phyloP scores from a whole-genome alignment of 345 rosid genomes.

The Geranium rotundifolium region DNA sequence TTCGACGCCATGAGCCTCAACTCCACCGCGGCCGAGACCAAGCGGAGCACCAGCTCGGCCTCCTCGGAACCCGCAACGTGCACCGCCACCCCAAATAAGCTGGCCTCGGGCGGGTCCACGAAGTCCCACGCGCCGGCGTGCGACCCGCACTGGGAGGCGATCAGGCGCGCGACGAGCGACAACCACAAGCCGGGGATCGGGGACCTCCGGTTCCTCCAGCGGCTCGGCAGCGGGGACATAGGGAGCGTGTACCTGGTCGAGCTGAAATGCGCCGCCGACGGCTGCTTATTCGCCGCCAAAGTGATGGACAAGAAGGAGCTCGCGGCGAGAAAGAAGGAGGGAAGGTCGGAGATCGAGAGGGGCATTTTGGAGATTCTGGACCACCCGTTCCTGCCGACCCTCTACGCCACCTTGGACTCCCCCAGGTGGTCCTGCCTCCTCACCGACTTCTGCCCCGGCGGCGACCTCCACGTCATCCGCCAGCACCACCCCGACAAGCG shows the following conservation, averaged over 20 bases:
- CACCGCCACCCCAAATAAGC: conserved; percentile 14
- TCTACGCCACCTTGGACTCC: conserved; percentile 60
- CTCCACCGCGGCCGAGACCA: conserved; percentile 20
- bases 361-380: conserved; percentile 59
- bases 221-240: conserved; percentile 85
- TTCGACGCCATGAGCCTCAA: conserved; percentile 29
- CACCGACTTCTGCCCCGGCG: conserved; percentile 81
- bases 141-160: conserved; percentile 47
- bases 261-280: conserved; percentile 36
- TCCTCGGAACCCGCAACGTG: conserved; percentile 21
- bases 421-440: conserved; percentile 63
- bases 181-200: conserved; percentile 26
- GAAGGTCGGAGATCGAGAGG: conserved; percentile 58
- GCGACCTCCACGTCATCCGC: conserved; percentile 73
- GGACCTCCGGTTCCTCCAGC: conserved; percentile 49
- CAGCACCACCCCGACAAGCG: conserved; percentile 54
- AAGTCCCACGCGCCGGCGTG: conserved; percentile 34
- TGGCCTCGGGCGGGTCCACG: conserved; percentile 8
- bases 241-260: conserved; percentile 78
- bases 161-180: conserved; percentile 17
- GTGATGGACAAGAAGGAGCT: conserved; percentile 75
- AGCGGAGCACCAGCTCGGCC: conserved; percentile 31
- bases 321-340: conserved; percentile 50
- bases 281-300: conserved; percentile 63
- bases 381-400: conserved; percentile 76